Evolutionary conservation across 2,329 filamentous ascomycete species (phyloP), one percentile per base, ranked within the genome.

Genomic region (Seiridium unicorne): DNA sequence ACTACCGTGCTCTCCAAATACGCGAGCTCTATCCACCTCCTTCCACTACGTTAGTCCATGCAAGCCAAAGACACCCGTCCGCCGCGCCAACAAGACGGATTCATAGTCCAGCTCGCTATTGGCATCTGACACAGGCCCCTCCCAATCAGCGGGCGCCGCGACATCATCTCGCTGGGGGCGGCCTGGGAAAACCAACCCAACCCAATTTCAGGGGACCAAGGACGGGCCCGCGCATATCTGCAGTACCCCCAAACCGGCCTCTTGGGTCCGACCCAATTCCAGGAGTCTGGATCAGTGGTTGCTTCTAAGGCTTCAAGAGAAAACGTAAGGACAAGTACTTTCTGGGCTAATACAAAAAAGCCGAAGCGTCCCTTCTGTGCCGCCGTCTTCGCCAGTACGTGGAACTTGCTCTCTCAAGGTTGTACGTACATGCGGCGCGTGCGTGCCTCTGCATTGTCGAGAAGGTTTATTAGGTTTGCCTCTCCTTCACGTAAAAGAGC

Each of bases 201-300:
- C 48, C 57, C 35, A 59, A 59, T 53, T 13, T 49, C 44, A 26
- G 35, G 55, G 32, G 55, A 42, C 44, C 44, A 18, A 51, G 34
- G 35, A 32, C 18, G 36, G 48, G 38, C 36, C 35, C 57, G 53
- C 49, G 57, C 57, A 59, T 59, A 47, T 54, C 57, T 59, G 57
- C 57, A 51, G 57, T 54, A 59, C 57, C 53, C 57, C 57, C 57
- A 59, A 59, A 59, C 57, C 57, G 34, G 31, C 53, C 35, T 47
- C 49, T 34, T 54, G 57, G 57, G 48, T 49, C 48, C 35, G 47
- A 44, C 38, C 42, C 35, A 58, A 44, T 58, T 48, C 57, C 57
- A 54, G 42, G 35, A 42, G 35, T 59, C 57, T 51, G 57, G 57
- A 54, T 53, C 57, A 47, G 49, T 26, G 44, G n/a, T 51, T 34